Percentiles rank a stretch among this genome's conserved stretches.
Evolutionary conservation across 2,329 filamentous ascomycete species (phyloP).

Genomic region (Paracoccidioides lutzii): DNA sequence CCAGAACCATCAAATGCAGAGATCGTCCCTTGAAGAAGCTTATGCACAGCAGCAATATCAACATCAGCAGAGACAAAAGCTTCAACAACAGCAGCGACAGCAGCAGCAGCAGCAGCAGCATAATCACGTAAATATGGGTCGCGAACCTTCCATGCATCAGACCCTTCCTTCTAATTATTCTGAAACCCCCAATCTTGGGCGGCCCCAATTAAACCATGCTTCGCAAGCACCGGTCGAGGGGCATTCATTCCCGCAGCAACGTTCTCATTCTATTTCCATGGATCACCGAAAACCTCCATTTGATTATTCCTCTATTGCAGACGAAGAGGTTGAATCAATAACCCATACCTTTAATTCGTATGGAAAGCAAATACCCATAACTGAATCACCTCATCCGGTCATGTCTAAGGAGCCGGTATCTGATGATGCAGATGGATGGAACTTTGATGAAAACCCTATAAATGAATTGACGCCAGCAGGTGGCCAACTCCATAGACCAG

Average conservation of each 20-base stretch:
- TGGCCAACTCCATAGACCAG: constrained; percentile 48
- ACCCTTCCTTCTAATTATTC: constrained; percentile 39
- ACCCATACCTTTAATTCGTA: constrained; percentile 48
- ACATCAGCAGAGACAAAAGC: constrained; percentile 27
- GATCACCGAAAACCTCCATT: constrained; percentile 34
- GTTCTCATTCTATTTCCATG: constrained; percentile 41
- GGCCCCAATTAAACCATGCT: constrained; percentile 31
- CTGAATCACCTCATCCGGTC: constrained; percentile 1
- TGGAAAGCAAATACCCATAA: constrained; percentile 32
- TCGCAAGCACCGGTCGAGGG: constrained; percentile 30
- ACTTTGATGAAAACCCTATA: constrained; percentile 70
- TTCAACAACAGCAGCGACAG: constrained; percentile 25
- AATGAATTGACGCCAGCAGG: constrained; percentile 34
- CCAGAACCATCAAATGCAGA: constrained; percentile 39
- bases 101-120: constrained; percentile 20
- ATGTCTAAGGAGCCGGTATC: constrained; percentile 11
- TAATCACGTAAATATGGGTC: constrained; percentile 34
- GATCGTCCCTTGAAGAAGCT: constrained; percentile 44
- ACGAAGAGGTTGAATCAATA: constrained; percentile 46
- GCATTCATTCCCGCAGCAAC: constrained; percentile 29
- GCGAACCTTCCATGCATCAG: constrained; percentile 47
- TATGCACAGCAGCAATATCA: constrained; percentile 46
- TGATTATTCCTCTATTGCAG: constrained; percentile 27
- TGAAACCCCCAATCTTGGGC: constrained; percentile 28
- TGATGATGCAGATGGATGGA: constrained; percentile 66